A percentile compares a stretch with the other conserved stretches of the same genome.
These are phyloP conservation scores for Beauveria caledonica DNA, from an alignment of 2,329 filamentous ascomycete genomes.

Conservation along the genomic window DNA sequence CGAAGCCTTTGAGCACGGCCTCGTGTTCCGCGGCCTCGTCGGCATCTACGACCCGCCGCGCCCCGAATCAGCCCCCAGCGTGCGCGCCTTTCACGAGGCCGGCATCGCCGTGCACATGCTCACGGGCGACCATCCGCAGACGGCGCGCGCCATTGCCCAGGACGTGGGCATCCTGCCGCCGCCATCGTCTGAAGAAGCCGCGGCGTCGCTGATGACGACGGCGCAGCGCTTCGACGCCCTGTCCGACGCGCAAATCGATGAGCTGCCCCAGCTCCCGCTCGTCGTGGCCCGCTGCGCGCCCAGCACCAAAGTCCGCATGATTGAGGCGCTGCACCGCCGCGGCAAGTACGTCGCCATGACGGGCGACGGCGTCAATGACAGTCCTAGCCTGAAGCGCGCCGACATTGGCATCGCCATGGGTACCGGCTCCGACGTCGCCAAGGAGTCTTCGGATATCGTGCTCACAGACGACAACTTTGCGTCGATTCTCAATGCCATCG, in stretches of 20 bases:
- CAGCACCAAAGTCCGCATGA: slow-evolving; percentile 65
- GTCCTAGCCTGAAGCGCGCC: slow-evolving; percentile 55
- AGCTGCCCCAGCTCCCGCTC: slow-evolving; percentile 52
- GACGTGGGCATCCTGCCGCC: slow-evolving; percentile 51
- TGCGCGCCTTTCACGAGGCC: slow-evolving; percentile 47
- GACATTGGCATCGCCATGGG: slow-evolving; percentile 68
- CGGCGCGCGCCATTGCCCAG: slow-evolving; percentile 50
- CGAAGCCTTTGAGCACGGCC: slow-evolving; percentile 38
- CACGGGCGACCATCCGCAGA: slow-evolving; percentile 56
- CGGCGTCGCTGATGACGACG: slow-evolving; percentile 52
- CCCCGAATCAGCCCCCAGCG: slow-evolving; percentile 47
- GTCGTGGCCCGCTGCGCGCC: slow-evolving; percentile 65
- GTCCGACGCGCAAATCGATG: slow-evolving; percentile 53
- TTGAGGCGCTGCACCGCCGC: slow-evolving; percentile 61
- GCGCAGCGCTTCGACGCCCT: slow-evolving; percentile 56
- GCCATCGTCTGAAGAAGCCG: slow-evolving; percentile 26
- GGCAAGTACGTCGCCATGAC: slow-evolving; percentile 59
- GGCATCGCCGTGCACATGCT: slow-evolving; percentile 58
- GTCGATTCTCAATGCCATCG: slow-evolving; percentile 36
- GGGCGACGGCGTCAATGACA: slow-evolving; percentile 63
- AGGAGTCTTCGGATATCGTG: slow-evolving; percentile 57
- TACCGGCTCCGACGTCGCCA: slow-evolving; percentile 60
- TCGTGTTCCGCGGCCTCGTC: slow-evolving; percentile 56
- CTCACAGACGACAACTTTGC: slow-evolving; percentile 62
- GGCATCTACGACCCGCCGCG: slow-evolving; percentile 63